Conservation (phyloP, 441 rosid genomes). For the Pelargonium cotyledonis region DNA sequence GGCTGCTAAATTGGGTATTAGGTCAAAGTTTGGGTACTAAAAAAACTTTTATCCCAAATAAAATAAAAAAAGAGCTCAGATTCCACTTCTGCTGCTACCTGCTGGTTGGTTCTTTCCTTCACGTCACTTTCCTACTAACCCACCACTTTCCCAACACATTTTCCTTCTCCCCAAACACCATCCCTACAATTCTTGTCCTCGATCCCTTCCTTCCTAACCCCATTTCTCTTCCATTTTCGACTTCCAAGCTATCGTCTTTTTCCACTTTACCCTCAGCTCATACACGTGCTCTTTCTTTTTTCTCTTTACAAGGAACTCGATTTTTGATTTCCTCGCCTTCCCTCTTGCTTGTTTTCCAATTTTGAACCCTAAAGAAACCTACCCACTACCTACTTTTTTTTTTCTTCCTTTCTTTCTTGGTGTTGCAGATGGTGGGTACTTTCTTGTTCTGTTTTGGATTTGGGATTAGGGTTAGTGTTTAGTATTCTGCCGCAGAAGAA, state of each 20-base stretch:
- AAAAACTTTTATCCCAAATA: too few relatives aligned
- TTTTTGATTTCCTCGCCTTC: neutral
- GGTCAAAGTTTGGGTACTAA: too few relatives aligned
- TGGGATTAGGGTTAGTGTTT: conserved; percentile 6
- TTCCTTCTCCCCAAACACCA: conserved; percentile 22
- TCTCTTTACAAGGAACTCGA: neutral
- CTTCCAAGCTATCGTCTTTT: neutral
- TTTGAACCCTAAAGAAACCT: conserved; percentile 5
- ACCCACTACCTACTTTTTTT: conserved; percentile 7
- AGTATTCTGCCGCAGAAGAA: conserved; percentile 10
- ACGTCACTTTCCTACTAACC: conserved; percentile 13
- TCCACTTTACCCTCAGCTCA: neutral
- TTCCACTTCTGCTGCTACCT: conserved; percentile 8
- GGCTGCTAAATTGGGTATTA: too few relatives aligned
- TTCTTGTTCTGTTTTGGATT: neutral
- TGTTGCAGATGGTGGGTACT: neutral
- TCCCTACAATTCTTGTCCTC: too few relatives aligned
- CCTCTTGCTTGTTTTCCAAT: conserved; percentile 11
- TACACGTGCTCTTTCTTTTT: neutral
- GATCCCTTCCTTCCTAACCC: neutral
- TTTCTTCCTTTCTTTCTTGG: neutral
- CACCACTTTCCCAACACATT: neutral
- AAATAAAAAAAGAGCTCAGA: neutral
- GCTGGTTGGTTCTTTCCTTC: neutral
- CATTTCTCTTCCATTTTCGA: neutral